phyloP scores from a whole-genome alignment of 208 protist genomes.

The Acanthamoeba healyi region DNA sequence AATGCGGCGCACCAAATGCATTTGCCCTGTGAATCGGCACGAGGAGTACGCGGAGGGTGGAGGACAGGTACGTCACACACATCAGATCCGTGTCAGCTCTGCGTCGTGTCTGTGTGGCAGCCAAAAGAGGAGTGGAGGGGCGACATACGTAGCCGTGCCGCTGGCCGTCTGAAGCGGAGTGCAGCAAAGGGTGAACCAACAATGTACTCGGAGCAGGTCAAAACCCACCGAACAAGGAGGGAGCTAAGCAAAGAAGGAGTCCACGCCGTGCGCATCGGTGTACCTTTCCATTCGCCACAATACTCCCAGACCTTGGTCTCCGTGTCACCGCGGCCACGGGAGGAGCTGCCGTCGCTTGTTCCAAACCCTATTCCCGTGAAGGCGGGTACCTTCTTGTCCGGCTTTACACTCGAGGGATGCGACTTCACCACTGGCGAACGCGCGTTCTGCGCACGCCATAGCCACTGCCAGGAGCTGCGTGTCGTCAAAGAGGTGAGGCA shows the following conservation, averaged over 20 bases:
- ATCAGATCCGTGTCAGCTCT: too few relatives aligned
- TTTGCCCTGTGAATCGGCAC: neutral
- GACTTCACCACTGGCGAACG: too few relatives aligned
- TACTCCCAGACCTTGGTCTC: neutral
- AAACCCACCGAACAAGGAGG: neutral
- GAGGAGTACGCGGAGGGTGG: neutral
- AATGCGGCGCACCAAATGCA: neutral
- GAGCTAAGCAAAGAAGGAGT: too few relatives aligned
- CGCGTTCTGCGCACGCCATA: constrained; percentile 8
- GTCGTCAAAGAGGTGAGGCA: too few relatives aligned
- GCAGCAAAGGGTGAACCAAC: too few relatives aligned
- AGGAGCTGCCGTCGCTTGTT: neutral
- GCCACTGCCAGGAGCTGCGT: neutral
- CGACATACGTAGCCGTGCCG: neutral
- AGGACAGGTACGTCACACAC: too few relatives aligned
- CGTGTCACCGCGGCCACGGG: neutral
- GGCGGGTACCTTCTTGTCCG: too few relatives aligned
- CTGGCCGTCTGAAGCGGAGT: too few relatives aligned
- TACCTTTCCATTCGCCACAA: constrained; percentile 13
- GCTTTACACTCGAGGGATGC: too few relatives aligned
- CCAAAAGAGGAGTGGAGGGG: neutral
- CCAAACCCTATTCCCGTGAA: neutral
- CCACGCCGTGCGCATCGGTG: too few relatives aligned
- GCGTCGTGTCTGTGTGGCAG: neutral
- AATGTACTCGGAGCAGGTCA: too few relatives aligned